A percentile compares a stretch with the other conserved stretches of the same genome.
phyloP scores from a whole-genome alignment of 2,329 filamentous ascomycete genomes.

The Lanzia echinophila region DNA sequence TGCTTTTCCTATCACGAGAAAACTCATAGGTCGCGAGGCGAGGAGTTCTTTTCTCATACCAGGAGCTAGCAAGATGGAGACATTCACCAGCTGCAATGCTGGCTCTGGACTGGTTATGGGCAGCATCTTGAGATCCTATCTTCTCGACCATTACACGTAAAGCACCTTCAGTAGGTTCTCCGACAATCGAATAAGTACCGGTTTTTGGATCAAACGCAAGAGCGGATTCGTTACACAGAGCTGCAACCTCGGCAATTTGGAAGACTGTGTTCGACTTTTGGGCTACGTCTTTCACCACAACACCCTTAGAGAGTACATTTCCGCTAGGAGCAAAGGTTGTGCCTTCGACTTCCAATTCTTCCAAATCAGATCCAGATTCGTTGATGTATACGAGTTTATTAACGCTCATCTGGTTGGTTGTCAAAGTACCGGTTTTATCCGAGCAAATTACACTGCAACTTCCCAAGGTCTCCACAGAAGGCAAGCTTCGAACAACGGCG shows the following conservation, averaged over 20 bases:
- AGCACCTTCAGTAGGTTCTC: constrained; percentile 92
- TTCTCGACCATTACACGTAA: constrained; percentile 89
- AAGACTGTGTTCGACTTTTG: constrained; percentile 68
- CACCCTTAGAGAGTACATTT: constrained; percentile 61
- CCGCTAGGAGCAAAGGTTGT: constrained; percentile 88
- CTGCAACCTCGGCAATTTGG: constrained; percentile 66
- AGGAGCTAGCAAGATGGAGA: constrained; percentile 74
- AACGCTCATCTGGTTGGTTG: constrained; percentile 99
- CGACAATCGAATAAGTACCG: constrained; percentile 71
- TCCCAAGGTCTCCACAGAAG: constrained; percentile 93
- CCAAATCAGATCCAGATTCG: constrained; percentile 64
- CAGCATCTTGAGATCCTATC: constrained; percentile 61
- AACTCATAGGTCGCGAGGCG: constrained; percentile 90
- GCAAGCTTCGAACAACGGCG: constrained; percentile 89
- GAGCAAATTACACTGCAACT: constrained; percentile 99
- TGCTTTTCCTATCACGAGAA: constrained; percentile 95
- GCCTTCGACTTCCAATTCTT: constrained; percentile 84
- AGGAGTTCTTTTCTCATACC: constrained; percentile 71
- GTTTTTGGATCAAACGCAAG: constrained; percentile 75
- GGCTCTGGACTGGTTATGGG: constrained; percentile 44
- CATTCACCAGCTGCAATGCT: constrained; percentile 48
- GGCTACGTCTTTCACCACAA: constrained; percentile 60
- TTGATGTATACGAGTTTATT: constrained; percentile 84
- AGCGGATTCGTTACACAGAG: constrained; percentile 82
- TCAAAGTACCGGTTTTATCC: constrained; percentile 96